Evolutionary conservation across 2,329 filamentous ascomycete genomes (phyloP).

Genomic region (Sarocladium oryzae): DNA sequence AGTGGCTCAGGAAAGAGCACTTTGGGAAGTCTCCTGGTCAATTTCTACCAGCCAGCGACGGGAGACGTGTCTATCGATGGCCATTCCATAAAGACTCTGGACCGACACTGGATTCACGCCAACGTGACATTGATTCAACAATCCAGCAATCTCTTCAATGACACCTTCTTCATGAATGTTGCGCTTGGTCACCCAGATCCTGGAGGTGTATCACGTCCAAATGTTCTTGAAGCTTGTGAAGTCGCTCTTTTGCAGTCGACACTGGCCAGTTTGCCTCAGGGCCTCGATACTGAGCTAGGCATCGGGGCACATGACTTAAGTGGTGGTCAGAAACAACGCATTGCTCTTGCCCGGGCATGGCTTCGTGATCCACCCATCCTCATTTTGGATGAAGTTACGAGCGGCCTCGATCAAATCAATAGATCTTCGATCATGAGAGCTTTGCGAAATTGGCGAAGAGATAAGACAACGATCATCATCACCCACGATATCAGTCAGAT

Average conservation of each 20-base stretch:
- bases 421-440: constrained; percentile 63
- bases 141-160: constrained; percentile 72
- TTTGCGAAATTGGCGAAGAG: constrained; percentile 68
- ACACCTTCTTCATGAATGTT: constrained; percentile 72
- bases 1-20: constrained; percentile 95
- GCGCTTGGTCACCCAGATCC: constrained; percentile 57
- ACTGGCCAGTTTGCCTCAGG: constrained; percentile 59
- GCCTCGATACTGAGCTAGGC: constrained; percentile 67
- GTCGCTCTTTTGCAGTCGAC: constrained; percentile 64
- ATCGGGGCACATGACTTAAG: constrained; percentile 65
- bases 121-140: constrained; percentile 82
- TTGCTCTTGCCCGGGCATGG: constrained; percentile 73
- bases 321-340: constrained; percentile 76
- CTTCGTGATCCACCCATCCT: constrained; percentile 73
- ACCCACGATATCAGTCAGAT: constrained; percentile 86
- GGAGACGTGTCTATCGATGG: constrained; percentile 68
- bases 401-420: constrained; percentile 72
- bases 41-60: constrained; percentile 62
- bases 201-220: constrained; percentile 38
- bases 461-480: constrained; percentile 86
- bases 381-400: constrained; percentile 84
- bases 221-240: constrained; percentile 56
- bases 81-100: constrained; percentile 51
- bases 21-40: constrained; percentile 69
- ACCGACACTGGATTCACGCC: constrained; percentile 65